These are phyloP conservation scores for Athelia psychrophila DNA, from an alignment of 1,284 basidiomycete genomes.

Conservation along the genomic window DNA sequence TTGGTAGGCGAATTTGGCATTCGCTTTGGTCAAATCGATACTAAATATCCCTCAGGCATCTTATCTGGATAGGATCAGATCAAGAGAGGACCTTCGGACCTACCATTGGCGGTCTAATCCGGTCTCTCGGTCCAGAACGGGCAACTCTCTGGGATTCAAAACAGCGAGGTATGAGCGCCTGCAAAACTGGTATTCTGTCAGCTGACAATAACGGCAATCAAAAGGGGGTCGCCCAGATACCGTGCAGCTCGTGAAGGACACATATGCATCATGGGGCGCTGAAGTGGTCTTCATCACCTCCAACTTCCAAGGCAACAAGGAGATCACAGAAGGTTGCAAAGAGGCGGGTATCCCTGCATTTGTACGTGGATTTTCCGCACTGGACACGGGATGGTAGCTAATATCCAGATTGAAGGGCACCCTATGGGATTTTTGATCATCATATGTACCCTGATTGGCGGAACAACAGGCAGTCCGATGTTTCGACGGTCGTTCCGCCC, in stretches of 20 bases:
- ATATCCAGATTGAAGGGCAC: neutral
- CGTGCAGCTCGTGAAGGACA: conserved; percentile 71
- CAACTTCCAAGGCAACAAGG: conserved; percentile 68
- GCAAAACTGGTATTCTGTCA: neutral
- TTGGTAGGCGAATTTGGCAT: conserved; percentile 48
- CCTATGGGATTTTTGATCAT: conserved; percentile 1
- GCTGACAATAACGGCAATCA: neutral
- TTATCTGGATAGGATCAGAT: conserved; percentile 79
- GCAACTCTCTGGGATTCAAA: conserved; percentile 73
- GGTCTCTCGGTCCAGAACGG: conserved; percentile 65
- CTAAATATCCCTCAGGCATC: conserved; percentile 44
- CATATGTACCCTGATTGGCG: too few relatives aligned
- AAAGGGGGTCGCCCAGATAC: conserved; percentile 61
- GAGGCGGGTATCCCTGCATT: conserved; percentile 68
- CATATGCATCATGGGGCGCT: conserved; percentile 62
- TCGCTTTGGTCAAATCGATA: conserved; percentile 9
- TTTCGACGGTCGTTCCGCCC: too few relatives aligned
- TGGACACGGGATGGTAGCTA: neutral
- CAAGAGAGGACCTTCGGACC: conserved; percentile 78
- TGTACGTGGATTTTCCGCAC: conserved; percentile 19
- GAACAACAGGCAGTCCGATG: too few relatives aligned
- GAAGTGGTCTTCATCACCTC: conserved; percentile 83
- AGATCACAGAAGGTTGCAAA: conserved; percentile 79
- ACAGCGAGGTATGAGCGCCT: conserved; percentile 38
- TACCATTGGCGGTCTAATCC: conserved; percentile 67